A percentile compares a stretch with the other conserved stretches of the same genome.
These are phyloP conservation scores for Parastagonospora nodorum DNA, from an alignment of 2,329 filamentous ascomycete species.

Conservation along the genomic window DNA sequence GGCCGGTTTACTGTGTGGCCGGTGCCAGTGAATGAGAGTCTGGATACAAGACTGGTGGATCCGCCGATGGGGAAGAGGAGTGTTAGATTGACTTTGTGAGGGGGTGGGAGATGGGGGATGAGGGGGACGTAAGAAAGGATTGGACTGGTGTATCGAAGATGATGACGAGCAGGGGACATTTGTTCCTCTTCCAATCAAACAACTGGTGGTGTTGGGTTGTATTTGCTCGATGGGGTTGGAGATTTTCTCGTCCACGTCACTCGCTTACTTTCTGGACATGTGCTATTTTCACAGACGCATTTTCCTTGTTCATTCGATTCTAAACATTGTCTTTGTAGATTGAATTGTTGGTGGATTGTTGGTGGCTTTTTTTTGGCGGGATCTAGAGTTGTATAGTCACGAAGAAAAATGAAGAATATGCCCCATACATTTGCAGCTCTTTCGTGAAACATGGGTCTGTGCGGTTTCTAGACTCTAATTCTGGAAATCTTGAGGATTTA, in stretches of 20 bases:
- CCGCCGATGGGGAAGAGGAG: slow-evolving; percentile 1
- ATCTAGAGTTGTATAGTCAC: too few species aligned
- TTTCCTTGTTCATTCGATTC: not conserved
- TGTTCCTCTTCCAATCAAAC: too few species aligned
- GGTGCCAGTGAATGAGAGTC: slow-evolving; percentile 5
- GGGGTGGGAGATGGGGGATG: too few species aligned
- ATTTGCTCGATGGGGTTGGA: not conserved
- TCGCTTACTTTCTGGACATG: slow-evolving; percentile 21
- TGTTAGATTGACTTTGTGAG: too few species aligned
- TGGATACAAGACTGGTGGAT: slow-evolving; percentile 1
- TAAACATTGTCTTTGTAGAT: not conserved
- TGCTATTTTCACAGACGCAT: not conserved
- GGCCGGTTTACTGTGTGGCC: slow-evolving; percentile 21
- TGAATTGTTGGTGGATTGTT: not conserved
- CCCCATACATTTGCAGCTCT: too few species aligned
- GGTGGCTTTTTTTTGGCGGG: not conserved
- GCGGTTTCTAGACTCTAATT: too few species aligned
- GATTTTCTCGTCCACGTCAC: slow-evolving; percentile 19
- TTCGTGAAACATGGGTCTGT: too few species aligned
- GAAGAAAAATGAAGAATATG: too few species aligned
- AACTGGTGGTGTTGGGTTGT: not conserved
- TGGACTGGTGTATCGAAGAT: too few species aligned
- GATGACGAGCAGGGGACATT: not conserved
- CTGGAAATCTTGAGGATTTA: too few species aligned
- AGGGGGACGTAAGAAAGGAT: too few species aligned